Base-by-base conservation (phyloP, 2,329 filamentous ascomycete genomes). In the Colletotrichum sp. region DNA sequence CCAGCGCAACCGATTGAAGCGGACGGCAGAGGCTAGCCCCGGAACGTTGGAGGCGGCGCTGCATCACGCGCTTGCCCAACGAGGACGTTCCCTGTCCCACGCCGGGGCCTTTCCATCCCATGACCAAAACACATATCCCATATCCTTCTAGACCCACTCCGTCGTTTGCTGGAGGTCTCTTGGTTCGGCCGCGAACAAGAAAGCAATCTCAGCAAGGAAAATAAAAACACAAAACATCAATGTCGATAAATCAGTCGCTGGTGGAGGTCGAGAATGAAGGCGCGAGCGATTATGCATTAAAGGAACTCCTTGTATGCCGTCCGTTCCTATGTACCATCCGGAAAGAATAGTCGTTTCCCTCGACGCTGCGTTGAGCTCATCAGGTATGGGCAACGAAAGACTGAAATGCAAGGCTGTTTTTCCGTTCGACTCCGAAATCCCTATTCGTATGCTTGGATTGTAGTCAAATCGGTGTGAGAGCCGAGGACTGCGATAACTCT, bases 201-300 rank as follows among this genome's bases (percentile, higher is more conserved):
- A 52, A 10, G 9, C 69, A 55, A 57, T 62, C 68, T 55, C 8
- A 32, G 36, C 63, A 28, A 52, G 26, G 55, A 55, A 60, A 28
- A 55, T 66, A 67, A 36, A 62, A 68, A 55, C 44, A 69, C 39
- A 49, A 59, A 10, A 72, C 49, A 16, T 49, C 71, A 34, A 68
- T 28, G 32, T 64, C 36, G 55, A 59, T 32, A 59, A 49, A 44
- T 16, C 57, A 39, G 59, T 36, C 57, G 75, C 77, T 77, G 67
- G 72, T 79, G 68, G 66, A 52, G 39, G 52, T 44, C 52, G 57
- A 71, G 52, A 75, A 60, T 71, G 59, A 70, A 63, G 60, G 34
- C 32, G 57, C 60, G 72, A 74, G 64, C 68, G 68, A 78, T 78
- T 78, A 78, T 77, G 77, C 77, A 78, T 78, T 78, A 78, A 71